phyloP scores from a whole-genome alignment of 1,284 basidiomycete species.

The Moesziomyces antarcticus region DNA sequence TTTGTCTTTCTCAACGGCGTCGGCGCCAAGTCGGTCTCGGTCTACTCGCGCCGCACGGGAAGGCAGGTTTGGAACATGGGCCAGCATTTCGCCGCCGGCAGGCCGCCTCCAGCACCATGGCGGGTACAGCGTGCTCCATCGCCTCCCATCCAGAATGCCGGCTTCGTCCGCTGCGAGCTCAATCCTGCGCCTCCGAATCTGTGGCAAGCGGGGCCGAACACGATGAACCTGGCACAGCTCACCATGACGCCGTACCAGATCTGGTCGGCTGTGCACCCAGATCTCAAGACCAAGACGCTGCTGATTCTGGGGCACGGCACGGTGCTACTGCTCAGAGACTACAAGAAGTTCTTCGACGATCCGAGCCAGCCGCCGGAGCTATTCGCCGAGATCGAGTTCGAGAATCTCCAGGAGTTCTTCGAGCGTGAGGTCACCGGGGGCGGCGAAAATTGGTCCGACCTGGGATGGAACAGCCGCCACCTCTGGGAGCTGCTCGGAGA shows the following conservation, averaged over 20 bases:
- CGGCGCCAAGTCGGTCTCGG: slow-evolving; percentile 43
- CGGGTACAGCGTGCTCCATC: not conserved
- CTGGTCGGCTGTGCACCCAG: slow-evolving; percentile 59
- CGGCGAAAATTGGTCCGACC: slow-evolving; percentile 8
- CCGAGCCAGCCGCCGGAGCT: slow-evolving; percentile 15
- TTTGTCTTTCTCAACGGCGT: slow-evolving; percentile 53
- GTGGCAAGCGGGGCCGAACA: slow-evolving; percentile 42
- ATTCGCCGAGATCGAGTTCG: slow-evolving; percentile 42
- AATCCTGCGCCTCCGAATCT: slow-evolving; percentile 10
- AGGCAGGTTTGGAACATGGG: slow-evolving; percentile 47
- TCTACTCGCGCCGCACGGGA: slow-evolving; percentile 37
- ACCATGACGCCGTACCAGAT: slow-evolving; percentile 42
- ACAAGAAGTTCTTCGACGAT: slow-evolving; percentile 42
- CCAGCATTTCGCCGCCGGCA: slow-evolving; percentile 45
- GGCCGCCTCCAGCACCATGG: slow-evolving; percentile 26
- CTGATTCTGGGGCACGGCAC: slow-evolving; percentile 53
- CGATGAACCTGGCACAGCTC: slow-evolving; percentile 38
- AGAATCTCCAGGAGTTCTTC: slow-evolving; percentile 21
- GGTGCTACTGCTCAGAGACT: slow-evolving; percentile 52
- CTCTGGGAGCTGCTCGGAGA: slow-evolving; percentile 30
- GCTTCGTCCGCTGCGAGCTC: slow-evolving; percentile 12
- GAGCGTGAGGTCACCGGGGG: not conserved
- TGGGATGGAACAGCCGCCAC: slow-evolving; percentile 28
- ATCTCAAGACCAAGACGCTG: slow-evolving; percentile 53
- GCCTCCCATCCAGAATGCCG: not conserved